Base-by-base conservation (phyloP, 1,284 basidiomycete species). In the Bjerkandera adusta region DNA sequence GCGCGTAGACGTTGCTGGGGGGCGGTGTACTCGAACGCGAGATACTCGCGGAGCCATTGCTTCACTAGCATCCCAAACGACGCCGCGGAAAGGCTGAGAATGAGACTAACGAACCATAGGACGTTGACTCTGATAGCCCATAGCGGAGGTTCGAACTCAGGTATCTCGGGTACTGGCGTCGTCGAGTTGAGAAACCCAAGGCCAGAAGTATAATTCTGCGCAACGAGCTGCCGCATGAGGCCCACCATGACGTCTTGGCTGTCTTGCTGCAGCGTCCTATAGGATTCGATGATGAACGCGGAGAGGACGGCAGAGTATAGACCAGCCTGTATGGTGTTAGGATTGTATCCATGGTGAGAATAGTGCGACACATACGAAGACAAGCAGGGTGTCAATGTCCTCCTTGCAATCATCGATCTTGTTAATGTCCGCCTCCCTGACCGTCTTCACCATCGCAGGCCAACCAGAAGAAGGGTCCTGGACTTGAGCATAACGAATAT, bases 51-150 rank as follows among this genome's bases (percentile, higher is more conserved):
- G 12, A 46, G 29, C 44, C 44, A 46, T 22, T 38, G 36, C 27
- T 46, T 46, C 36, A 46, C 44, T 16, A 46, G 29, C 26, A 46
- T 46, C 36, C 34, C 22, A n/a, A 34, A 39, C 16, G 44, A 46
- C 11, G 44, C 44, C 16, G 20, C 29, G 15, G 37, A 16, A 8
- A 46, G 21, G 35, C 36, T 38, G 16, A 46, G 13, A 12, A 37
- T 46, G 5, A 46, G 35, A 29, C 44, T 46, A 12, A 36, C 44
- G n/a, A 46, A 46, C 44, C 44, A 46, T 5, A 46, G 44, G 3
- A 22, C 44, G 21, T 46, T 46, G 8, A 46, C 44, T 12, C 30
- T 36, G 7, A 38, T 20, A 16, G 44, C 44, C 36, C 36, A 38
- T 4, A 7, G 6, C n/a, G 36, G 36, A 26, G 22, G 10, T 3